These are phyloP conservation scores for Ormosia emarginata DNA, from an alignment of 306 rosid genomes.

Conservation along the genomic window DNA sequence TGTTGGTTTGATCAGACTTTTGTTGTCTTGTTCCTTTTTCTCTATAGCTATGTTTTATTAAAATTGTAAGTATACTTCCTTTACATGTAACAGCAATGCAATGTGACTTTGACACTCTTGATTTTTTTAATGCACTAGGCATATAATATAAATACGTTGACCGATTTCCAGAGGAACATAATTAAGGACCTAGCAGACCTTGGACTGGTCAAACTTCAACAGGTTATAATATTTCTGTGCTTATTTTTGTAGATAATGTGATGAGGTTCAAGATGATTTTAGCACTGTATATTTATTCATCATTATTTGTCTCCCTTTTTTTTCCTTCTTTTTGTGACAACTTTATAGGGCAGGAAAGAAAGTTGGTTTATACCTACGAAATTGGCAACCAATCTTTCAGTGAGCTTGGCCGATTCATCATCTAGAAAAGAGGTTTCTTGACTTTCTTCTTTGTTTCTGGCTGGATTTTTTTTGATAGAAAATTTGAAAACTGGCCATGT, in stretches of 20 bases:
- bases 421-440: slow-evolving; percentile 66
- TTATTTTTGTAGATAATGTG: slow-evolving; percentile 20
- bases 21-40: slow-evolving; percentile 1
- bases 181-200: slow-evolving; percentile 89
- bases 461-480: not conserved
- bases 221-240: slow-evolving; percentile 49
- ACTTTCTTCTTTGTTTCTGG: not conserved
- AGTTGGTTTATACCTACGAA: slow-evolving; percentile 96
- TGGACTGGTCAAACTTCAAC: slow-evolving; percentile 94
- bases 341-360: slow-evolving; percentile 82
- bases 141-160: slow-evolving; percentile 66
- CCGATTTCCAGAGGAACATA: slow-evolving; percentile 61
- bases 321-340: slow-evolving; percentile 2
- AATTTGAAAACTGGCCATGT: not conserved
- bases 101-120: slow-evolving; percentile 19
- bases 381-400: slow-evolving; percentile 92
- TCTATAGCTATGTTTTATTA: not conserved
- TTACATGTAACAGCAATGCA: not conserved
- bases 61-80: not conserved
- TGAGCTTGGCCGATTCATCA: slow-evolving; percentile 84
- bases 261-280: slow-evolving; percentile 11
- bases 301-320: not conserved
- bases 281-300: slow-evolving; percentile 19
- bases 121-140: slow-evolving; percentile 55
- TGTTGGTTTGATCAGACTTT: not conserved